phyloP scores from a whole-genome alignment of 192 early-diverging fungal species.

The Coemansia sp. region DNA sequence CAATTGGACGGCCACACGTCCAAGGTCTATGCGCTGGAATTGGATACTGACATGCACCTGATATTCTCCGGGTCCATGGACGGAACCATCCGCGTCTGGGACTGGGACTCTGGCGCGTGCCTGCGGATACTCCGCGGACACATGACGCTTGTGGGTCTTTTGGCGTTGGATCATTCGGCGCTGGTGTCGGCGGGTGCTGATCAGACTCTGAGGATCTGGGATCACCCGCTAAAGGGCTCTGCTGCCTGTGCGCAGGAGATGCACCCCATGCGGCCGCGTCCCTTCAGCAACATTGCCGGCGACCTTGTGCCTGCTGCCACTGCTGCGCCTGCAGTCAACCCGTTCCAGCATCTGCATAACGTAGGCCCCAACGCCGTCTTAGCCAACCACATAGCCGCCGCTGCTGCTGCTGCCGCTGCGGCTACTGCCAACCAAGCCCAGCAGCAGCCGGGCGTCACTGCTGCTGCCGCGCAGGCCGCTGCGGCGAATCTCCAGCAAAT shows the following conservation, averaged over 20 bases:
- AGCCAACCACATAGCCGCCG: constrained; percentile 20
- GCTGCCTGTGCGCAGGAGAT: background rate
- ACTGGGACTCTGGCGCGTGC: constrained; percentile 75
- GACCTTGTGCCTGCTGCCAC: constrained; percentile 18
- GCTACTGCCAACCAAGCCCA: constrained; percentile 36
- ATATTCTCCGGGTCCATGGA: constrained; percentile 96
- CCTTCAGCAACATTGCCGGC: constrained; percentile 45
- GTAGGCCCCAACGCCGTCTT: constrained; percentile 8
- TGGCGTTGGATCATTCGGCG: constrained; percentile 80
- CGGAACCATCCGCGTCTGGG: constrained; percentile 90
- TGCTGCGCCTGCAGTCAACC: background rate
- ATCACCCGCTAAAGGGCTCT: constrained; percentile 55
- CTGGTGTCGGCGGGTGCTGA: constrained; percentile 97
- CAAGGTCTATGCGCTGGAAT: constrained; percentile 94
- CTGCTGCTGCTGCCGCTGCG: constrained; percentile 20
- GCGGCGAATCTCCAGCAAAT: constrained; percentile 40
- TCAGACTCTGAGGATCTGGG: constrained; percentile 91
- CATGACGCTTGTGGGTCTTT: constrained; percentile 87
- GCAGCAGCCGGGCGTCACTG: constrained; percentile 15
- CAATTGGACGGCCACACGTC: constrained; percentile 82
- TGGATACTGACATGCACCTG: constrained; percentile 76
- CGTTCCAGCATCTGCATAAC: background rate
- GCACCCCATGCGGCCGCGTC: constrained; percentile 13
- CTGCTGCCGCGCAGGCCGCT: constrained; percentile 17
- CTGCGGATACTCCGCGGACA: constrained; percentile 86